Conservation (phyloP, 257 asterid genomes). For the Solanum bukasovii region DNA sequence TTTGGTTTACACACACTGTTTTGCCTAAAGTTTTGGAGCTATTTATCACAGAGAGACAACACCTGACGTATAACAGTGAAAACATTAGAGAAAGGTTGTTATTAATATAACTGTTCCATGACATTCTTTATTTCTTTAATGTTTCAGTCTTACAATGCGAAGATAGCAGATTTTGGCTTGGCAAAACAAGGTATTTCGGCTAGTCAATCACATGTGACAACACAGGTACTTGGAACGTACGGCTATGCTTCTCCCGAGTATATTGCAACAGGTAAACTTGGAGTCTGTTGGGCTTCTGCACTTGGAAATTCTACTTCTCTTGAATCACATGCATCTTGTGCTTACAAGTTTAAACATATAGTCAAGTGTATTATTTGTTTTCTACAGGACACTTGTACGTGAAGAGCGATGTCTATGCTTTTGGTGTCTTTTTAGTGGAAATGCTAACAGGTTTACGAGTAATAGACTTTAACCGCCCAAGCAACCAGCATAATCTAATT, state of each 20-base stretch:
- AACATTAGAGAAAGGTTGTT: not conserved
- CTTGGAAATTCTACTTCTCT: not conserved
- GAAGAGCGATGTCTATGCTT: not conserved
- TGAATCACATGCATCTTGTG: not conserved
- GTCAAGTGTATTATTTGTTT: not conserved
- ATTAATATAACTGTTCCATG: not conserved
- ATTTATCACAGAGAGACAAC: not conserved
- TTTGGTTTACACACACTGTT: not conserved
- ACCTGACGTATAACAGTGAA: not conserved
- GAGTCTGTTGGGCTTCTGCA: not conserved
- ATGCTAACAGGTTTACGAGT: conserved; percentile 12
- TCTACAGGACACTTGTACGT: conserved; percentile 2
- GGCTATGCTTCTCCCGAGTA: not conserved
- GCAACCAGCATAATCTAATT: conserved; percentile 25
- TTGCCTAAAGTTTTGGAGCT: not conserved
- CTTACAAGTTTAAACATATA: not conserved
- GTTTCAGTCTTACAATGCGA: not conserved
- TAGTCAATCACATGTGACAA: not conserved
- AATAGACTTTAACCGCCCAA: conserved; percentile 36
- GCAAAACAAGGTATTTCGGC: not conserved
- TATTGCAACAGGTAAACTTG: not conserved
- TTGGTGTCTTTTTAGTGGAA: not conserved
- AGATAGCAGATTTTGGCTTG: not conserved
- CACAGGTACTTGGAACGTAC: not conserved
- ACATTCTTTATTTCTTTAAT: not conserved